A percentile compares a stretch with the other conserved stretches of the same genome.
Evolutionary conservation across 306 rosid genomes (phyloP).

Genomic region (Potentilla sterilis): DNA sequence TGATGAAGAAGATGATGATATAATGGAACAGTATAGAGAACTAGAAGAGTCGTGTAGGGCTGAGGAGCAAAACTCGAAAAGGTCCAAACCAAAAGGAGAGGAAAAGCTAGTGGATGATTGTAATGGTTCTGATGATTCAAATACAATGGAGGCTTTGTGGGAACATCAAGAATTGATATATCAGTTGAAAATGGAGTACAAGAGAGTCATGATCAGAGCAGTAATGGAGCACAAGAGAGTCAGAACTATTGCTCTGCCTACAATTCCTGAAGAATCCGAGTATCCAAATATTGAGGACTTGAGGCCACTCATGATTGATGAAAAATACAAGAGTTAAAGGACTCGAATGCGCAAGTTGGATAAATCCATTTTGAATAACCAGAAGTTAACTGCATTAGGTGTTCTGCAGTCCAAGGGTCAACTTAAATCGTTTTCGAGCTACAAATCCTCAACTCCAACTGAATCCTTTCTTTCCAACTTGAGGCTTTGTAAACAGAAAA

Average conservation of each 20-base stretch:
- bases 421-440: conserved; percentile 46
- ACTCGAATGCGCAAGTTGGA: conserved; percentile 86
- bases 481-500: conserved; percentile 41
- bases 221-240: no score
- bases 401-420: conserved; percentile 66
- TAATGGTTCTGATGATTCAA: conserved; percentile 44
- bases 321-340: conserved; percentile 56
- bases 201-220: conserved; percentile 52
- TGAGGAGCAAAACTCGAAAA: not conserved
- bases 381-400: conserved; percentile 83
- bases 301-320: conserved; percentile 88
- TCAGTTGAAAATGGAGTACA: conserved; percentile 78
- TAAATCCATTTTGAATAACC: conserved; percentile 63
- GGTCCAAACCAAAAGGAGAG: conserved; percentile 1
- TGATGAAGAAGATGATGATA: conserved; percentile 45
- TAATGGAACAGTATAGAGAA: conserved; percentile 38
- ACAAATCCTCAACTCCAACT: conserved; percentile 35
- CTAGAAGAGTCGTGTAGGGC: conserved; percentile 32
- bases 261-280: conserved; percentile 87
- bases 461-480: conserved; percentile 39
- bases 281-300: conserved; percentile 68
- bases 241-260: conserved; percentile 58
- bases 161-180: conserved; percentile 88
- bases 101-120: conserved; percentile 12
- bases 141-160: conserved; percentile 62